Conservation (phyloP, 345 rosid genomes). For the Gynandropsis gynandra region DNA sequence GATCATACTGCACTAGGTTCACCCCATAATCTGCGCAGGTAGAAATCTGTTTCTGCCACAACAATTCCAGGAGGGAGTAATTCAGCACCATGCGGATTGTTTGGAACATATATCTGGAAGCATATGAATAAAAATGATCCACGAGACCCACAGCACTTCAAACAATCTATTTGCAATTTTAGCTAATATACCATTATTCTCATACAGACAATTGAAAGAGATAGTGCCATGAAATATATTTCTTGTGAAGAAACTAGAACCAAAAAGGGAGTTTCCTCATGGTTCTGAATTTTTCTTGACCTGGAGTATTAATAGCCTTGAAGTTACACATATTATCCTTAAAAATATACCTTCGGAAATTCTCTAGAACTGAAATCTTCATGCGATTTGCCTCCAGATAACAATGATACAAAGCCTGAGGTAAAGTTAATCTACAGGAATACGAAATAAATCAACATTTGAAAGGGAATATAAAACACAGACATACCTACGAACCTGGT, state of each 20-base stretch:
- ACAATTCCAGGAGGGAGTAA: conserved; percentile 81
- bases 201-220: neutral
- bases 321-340: conserved; percentile 5
- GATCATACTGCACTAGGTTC: conserved; percentile 81
- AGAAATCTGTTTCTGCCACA: conserved; percentile 69
- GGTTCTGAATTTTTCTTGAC: neutral
- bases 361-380: conserved; percentile 30
- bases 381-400: conserved; percentile 30
- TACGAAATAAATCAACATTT: conserved; percentile 22
- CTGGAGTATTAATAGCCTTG: neutral
- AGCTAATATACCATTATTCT: neutral
- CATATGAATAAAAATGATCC: conserved; percentile 2
- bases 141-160: too few species aligned
- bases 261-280: neutral
- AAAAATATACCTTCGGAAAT: conserved; percentile 41
- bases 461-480: neutral
- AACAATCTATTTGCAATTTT: too few species aligned
- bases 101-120: conserved; percentile 66
- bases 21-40: conserved; percentile 91
- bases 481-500: conserved; percentile 1
- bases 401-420: conserved; percentile 39
- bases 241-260: neutral
- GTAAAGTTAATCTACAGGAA: conserved; percentile 57
- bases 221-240: neutral
- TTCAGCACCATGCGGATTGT: conserved; percentile 95